These are phyloP conservation scores for Dorcoceras hygrometricum DNA, from an alignment of 257 asterid species.

Conservation along the genomic window DNA sequence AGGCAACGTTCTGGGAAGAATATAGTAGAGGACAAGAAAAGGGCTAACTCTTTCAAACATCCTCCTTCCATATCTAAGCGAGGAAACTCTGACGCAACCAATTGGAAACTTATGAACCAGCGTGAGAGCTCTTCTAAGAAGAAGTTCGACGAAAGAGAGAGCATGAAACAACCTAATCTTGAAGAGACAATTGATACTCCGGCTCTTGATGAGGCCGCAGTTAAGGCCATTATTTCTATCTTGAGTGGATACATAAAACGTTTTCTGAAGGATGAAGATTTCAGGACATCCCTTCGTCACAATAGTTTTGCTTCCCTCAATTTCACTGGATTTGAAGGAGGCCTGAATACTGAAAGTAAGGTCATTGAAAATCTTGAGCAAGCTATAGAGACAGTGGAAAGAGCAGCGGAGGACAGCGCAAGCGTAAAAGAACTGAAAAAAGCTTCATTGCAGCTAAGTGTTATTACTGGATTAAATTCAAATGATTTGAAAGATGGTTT, in stretches of 20 bases:
- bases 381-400: slow-evolving; percentile 67
- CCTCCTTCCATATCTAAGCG: background rate
- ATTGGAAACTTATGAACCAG: slow-evolving; percentile 23
- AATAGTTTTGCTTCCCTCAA: slow-evolving; percentile 55
- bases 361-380: slow-evolving; percentile 62
- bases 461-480: slow-evolving; percentile 71
- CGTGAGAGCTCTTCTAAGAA: slow-evolving; percentile 25
- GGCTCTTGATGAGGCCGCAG: slow-evolving; percentile 69
- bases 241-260: slow-evolving; percentile 45
- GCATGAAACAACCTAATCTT: slow-evolving; percentile 30
- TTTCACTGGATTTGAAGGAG: slow-evolving; percentile 38
- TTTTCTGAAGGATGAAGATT: slow-evolving; percentile 57
- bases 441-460: slow-evolving; percentile 80
- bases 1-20: slow-evolving; percentile 16
- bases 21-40: slow-evolving; percentile 23
- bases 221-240: slow-evolving; percentile 70
- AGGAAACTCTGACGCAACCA: slow-evolving; percentile 17
- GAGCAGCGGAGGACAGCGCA: slow-evolving; percentile 51
- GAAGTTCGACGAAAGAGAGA: slow-evolving; percentile 27
- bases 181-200: slow-evolving; percentile 44
- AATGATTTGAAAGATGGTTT: slow-evolving; percentile 47
- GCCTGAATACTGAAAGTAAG: slow-evolving; percentile 43
- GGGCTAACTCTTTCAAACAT: slow-evolving; percentile 30
- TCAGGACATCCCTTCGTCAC: slow-evolving; percentile 59
- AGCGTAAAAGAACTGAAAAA: slow-evolving; percentile 56